Base-by-base conservation (phyloP, 768 basidiomycete genomes). In the Mrakia blollopis region DNA sequence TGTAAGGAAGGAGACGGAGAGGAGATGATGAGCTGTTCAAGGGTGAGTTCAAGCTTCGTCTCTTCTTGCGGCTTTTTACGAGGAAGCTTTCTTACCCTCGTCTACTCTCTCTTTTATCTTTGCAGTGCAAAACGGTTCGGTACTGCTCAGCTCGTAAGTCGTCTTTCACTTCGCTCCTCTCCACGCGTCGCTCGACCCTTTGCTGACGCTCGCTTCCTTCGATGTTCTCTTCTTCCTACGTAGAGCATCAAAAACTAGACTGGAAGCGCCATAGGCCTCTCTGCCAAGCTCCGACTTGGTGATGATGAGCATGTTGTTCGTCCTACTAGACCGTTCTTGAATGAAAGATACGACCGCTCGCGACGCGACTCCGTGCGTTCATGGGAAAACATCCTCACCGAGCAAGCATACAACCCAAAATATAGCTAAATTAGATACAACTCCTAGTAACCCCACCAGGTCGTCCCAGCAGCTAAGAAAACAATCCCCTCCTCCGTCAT, bases 121-220 rank as follows among this genome's bases (percentile, higher is more conserved):
- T 13, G 35, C 62, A 68, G 65, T 68, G 65, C 39, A 68, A 68
- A 13, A 21, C 65, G 6, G 65, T 68, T 13, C 8, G 65, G 37
- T 68, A 68, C 39, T 68, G 65, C 37, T 68, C 65, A 10, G 8
- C 65, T 21, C 35, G 62, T 63, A 14, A n/a, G 62, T 63, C 28
- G 3, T 6, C 8, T 8, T n/a, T 57, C 57, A 2, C 23, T 57
- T n/a, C 18, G 47, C 25, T 57, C 18, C 50, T 16, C 50, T 57
- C n/a, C 6, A 57, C 57, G 25, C 28, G 57, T n/a, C 57, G 23
- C 57, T 9, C 57, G 8, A 9, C 9, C 57, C 9, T 5, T 52
- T 28, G 57, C n/a, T 28, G n/a, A 7, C 57, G 5, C 57, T 28
- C 10, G n/a, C 25, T 2, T 28, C 57, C 28, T 8, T n/a, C 57